Base-by-base conservation (phyloP, 2,329 filamentous ascomycete genomes). In the Chaetothyriales sp. region DNA sequence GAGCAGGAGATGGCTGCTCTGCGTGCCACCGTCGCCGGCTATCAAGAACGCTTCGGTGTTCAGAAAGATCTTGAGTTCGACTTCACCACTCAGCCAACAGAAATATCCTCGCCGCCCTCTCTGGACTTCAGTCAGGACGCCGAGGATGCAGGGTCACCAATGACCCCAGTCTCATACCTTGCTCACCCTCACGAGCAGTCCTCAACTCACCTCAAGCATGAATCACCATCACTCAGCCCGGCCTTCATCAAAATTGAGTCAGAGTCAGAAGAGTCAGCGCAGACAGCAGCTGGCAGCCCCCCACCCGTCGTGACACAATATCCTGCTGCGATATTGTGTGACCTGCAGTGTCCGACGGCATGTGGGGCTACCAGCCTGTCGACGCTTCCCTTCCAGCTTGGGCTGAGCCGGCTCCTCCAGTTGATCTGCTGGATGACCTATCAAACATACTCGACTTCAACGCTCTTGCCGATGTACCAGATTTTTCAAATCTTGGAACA, bases 291-390 rank as follows among this genome's bases (percentile, higher is more conserved):
- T 22, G 32, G 51, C 28, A 54, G 51, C 53, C 55, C 57, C 47
- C 45, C 53, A 32, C 43, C 47, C 18, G 55, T 57, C 72, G 73
- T 80, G 92, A 92, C 89, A 95, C 92, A 95, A 95, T 89, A 93
- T 95, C 89, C 92, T 96, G 92, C 92, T 78, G 92, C 79, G 89
- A 83, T 95, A 90, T 95, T 96, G 92, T 96, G 84, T 71, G 92
- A 95, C 92, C 92, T 94, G 92, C 92, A 84, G 92, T 98, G 92
- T 96, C 92, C 80, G 83, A 90, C 85, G 84, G 79, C 73, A 75
- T 77, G 61, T 60, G 70, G 66, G 68, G 68, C 52, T 77, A 70
- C 73, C 71, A 68, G 68, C 71, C 63, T 60, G 53, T 59, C 61
- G 55, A 60, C 64, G 48, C 63, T 69, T 55, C 62, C 67, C 62